These are phyloP conservation scores for Diaporthe caulivora DNA, from an alignment of 2,329 filamentous ascomycete genomes.

Conservation along the genomic window DNA sequence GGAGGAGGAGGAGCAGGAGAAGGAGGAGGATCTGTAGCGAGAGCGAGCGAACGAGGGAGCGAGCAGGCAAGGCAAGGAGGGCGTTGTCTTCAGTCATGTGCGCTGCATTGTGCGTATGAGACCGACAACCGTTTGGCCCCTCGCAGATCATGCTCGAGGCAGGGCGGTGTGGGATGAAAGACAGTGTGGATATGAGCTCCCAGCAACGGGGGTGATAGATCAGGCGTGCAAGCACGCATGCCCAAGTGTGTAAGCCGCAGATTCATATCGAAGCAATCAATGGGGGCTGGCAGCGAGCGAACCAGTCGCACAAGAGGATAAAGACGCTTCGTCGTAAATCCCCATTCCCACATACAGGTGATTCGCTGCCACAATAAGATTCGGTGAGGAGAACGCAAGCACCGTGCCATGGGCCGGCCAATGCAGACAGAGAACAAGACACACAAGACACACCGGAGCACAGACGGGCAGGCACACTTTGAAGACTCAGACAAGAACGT, in stretches of 20 bases:
- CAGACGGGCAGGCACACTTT: neutral
- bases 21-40: neutral
- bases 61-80: neutral
- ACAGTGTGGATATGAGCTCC: conserved; percentile 2
- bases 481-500: neutral
- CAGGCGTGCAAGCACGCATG: conserved; percentile 10
- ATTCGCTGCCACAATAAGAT: conserved; percentile 31
- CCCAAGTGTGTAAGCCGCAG: neutral
- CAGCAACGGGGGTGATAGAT: conserved; percentile 10
- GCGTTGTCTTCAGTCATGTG: neutral
- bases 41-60: neutral
- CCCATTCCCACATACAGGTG: neutral
- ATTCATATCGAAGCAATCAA: conserved; percentile 21
- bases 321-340: neutral
- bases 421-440: neutral
- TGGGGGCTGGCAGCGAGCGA: neutral
- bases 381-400: conserved; percentile 36
- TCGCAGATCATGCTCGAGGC: neutral
- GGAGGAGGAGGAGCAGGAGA: neutral
- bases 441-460: neutral
- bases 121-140: neutral
- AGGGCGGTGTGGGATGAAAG: neutral
- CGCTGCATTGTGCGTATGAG: neutral
- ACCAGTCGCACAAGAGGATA: neutral
- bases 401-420: conserved; percentile 14